Evolutionary conservation across 2,329 filamentous ascomycete species (phyloP), one percentile per base, ranked within the genome.

Genomic region (Blumeria hordei): DNA sequence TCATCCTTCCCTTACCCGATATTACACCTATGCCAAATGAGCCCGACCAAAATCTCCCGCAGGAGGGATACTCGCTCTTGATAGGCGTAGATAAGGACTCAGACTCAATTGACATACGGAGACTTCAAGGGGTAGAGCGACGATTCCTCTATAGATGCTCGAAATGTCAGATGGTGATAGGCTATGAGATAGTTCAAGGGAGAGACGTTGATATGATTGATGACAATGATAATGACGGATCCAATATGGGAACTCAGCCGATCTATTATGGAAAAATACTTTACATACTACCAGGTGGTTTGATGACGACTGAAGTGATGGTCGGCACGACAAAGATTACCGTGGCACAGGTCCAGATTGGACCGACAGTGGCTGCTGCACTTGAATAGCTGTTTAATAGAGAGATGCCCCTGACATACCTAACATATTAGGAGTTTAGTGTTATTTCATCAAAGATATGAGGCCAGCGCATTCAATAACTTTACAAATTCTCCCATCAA

Each of bases 81-180:
- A 69, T 74, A 0, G 71, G 69, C 2, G 71, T 74, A 0, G 62
- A 67, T 1, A 66, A 68, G 0, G 74, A 77, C 56, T 64, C 68
- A 0, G 71, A 70, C 41, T 64, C 73, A 6, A 70, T 71, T 10
- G 67, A 81, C 0, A 68, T 81, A 6, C 68, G 73, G 1, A 69
- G 74, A 10, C 71, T 74, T 58, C 76, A 81, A 57, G 81, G 81
- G 5, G 83, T 83, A 58, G 81, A 85, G 68, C 83, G 81, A 69
- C 67, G 81, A 16, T 69, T 74, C 56, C 60, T 77, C 4, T 69
- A 76, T 59, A 69, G 74, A 21, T 85, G 81, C 66, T 72, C 69
- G 11, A 67, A 80, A 55, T 85, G 81, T 68, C 69, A 71, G 35
- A 64, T 81, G 33, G 70, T 75, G 0, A 69, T 83, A 47, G 81